Conservation (phyloP, 2,329 filamentous ascomycete genomes). For the Rutstroemia sp. region DNA sequence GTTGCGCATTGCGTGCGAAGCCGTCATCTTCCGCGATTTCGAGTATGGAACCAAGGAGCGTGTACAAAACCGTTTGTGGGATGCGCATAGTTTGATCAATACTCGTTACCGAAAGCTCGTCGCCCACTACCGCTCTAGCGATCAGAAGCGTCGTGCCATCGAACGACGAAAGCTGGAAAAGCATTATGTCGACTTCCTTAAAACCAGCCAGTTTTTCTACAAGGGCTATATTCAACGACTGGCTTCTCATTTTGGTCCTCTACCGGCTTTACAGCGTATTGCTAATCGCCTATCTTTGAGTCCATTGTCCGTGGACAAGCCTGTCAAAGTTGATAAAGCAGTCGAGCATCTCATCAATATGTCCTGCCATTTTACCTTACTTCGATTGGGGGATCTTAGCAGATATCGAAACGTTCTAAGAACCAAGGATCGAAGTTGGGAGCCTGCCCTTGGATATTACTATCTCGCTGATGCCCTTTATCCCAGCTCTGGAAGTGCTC, state of each 20-base stretch:
- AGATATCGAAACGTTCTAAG: constrained; percentile 75
- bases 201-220: constrained; percentile 83
- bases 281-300: constrained; percentile 25
- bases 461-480: constrained; percentile 70
- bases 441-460: constrained; percentile 78
- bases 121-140: constrained; percentile 42
- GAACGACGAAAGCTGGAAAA: constrained; percentile 72
- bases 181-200: constrained; percentile 77
- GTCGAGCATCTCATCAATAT: constrained; percentile 45
- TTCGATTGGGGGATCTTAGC: constrained; percentile 83
- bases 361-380: constrained; percentile 75
- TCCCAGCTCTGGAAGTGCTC: constrained; percentile 71
- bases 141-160: constrained; percentile 42
- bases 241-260: constrained; percentile 46
- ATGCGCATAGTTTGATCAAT: constrained; percentile 70
- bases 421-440: constrained; percentile 64
- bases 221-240: constrained; percentile 75
- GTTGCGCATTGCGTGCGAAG: constrained; percentile 53
- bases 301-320: constrained; percentile 21
- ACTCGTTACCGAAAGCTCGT: constrained; percentile 67
- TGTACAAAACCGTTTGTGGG: constrained; percentile 70
- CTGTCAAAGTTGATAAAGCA: constrained; percentile 18
- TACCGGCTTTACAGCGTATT: constrained; percentile 26
- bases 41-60: constrained; percentile 54
- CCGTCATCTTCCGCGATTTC: constrained; percentile 66